Evolutionary conservation across 345 rosid species (phyloP).

Genomic region (Luvunga scandens): DNA sequence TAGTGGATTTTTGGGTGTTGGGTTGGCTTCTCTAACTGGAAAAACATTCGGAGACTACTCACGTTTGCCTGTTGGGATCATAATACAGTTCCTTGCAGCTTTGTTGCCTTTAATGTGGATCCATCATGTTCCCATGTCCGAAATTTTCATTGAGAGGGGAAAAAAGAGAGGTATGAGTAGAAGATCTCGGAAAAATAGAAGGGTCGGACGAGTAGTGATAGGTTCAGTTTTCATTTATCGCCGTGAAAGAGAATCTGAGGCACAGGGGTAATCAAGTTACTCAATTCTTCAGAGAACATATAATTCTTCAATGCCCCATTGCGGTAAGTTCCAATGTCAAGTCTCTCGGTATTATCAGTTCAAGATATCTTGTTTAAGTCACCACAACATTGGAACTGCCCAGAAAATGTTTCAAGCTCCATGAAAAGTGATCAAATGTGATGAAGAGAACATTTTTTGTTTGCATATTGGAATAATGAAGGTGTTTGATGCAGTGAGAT

Average conservation of each 20-base stretch:
- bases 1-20: constrained; percentile 69
- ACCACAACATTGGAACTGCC: not conserved
- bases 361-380: constrained; percentile 2
- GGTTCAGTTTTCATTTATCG: constrained; percentile 39
- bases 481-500: no score
- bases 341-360: not conserved
- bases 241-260: constrained; percentile 59
- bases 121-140: constrained; percentile 47
- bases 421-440: not conserved
- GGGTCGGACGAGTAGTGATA: constrained; percentile 50
- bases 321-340: not conserved
- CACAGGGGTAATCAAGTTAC: constrained; percentile 21
- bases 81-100: constrained; percentile 69
- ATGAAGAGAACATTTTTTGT: not conserved
- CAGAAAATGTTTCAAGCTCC: not conserved
- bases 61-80: constrained; percentile 49
- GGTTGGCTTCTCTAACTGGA: constrained; percentile 69
- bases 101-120: constrained; percentile 63
- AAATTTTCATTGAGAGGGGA: constrained; percentile 42
- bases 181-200: constrained; percentile 53
- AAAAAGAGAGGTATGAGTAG: constrained; percentile 43
- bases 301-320: not conserved
- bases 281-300: not conserved
- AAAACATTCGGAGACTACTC: constrained; percentile 63
- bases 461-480: not conserved